Percentiles rank a stretch among this genome's conserved stretches.
phyloP scores from a whole-genome alignment of 306 rosid genomes.

The Castanospermum australe region DNA sequence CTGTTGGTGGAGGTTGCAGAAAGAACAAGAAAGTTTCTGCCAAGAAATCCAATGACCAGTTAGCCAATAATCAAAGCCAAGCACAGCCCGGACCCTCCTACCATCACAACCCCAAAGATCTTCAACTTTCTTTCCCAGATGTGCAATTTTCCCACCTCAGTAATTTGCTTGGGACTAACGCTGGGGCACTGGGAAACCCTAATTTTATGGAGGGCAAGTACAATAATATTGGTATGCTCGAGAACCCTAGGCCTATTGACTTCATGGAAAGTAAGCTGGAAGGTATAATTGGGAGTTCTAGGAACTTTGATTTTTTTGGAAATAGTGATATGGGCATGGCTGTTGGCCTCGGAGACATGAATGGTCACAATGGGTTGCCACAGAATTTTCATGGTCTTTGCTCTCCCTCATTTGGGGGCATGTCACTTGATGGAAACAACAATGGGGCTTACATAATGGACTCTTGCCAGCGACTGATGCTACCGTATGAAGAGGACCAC shows the following conservation, averaged over 20 bases:
- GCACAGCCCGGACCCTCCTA: slow-evolving; percentile 28
- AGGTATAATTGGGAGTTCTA: slow-evolving; percentile 50
- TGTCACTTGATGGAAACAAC: slow-evolving; percentile 49
- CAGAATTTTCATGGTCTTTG: slow-evolving; percentile 55
- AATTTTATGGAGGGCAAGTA: slow-evolving; percentile 22
- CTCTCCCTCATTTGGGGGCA: slow-evolving; percentile 63
- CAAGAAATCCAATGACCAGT: slow-evolving; percentile 45
- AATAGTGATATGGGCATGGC: slow-evolving; percentile 40
- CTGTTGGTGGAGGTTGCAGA: slow-evolving; percentile 75
- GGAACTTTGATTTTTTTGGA: slow-evolving; percentile 49
- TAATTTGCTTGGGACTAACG: slow-evolving; percentile 41
- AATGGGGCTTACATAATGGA: slow-evolving; percentile 53
- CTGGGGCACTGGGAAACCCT: slow-evolving; percentile 38
- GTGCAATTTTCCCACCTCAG: slow-evolving; percentile 53
- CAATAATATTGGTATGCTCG: slow-evolving; percentile 26
- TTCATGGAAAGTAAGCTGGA: slow-evolving; percentile 71
- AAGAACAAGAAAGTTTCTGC: slow-evolving; percentile 75
- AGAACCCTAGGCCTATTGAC: slow-evolving; percentile 47
- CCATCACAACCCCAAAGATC: slow-evolving; percentile 46
- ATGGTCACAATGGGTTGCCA: slow-evolving; percentile 38
- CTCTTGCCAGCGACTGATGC: slow-evolving; percentile 51
- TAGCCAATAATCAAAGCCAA: slow-evolving; percentile 21
- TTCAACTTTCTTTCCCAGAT: slow-evolving; percentile 57
- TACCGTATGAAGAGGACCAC: slow-evolving; percentile 51
- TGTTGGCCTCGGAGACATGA: slow-evolving; percentile 39